phyloP scores from a whole-genome alignment of 768 basidiomycete genomes.

The Hypholoma sublateritium region DNA sequence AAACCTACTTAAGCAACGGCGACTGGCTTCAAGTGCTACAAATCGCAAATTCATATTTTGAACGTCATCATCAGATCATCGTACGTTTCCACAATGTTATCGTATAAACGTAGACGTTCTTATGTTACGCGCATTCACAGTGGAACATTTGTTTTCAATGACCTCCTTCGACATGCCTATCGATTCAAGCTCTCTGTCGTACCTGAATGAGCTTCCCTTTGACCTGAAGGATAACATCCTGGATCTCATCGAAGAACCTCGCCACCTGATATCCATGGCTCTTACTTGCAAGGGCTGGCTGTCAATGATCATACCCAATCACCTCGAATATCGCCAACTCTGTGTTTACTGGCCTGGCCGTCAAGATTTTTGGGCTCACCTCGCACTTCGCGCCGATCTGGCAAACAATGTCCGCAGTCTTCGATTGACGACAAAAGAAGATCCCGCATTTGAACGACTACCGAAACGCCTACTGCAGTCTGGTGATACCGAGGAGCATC shows the following conservation, averaged over 20 bases:
- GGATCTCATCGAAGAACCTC: conserved; percentile 6
- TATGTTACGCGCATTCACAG: no score
- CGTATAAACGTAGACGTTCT: no score
- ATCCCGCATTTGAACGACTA: background rate
- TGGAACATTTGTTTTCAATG: background rate
- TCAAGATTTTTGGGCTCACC: conserved; percentile 23
- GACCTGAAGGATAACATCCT: conserved; percentile 20
- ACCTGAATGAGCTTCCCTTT: conserved; percentile 13
- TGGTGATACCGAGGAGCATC: background rate
- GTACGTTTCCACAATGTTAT: no score
- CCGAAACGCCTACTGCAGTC: background rate
- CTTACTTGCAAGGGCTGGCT: conserved; percentile 17
- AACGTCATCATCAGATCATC: no score
- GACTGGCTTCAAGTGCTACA: no score
- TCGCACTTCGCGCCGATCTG: conserved; percentile 22
- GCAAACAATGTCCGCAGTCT: conserved; percentile 20
- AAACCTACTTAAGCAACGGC: no score
- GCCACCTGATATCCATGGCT: conserved; percentile 14
- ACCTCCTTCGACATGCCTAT: background rate
- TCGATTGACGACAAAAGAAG: conserved; percentile 1
- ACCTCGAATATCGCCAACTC: conserved; percentile 25
- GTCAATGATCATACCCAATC: conserved; percentile 21
- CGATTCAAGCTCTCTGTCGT: background rate
- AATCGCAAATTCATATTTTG: no score
- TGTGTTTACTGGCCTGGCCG: conserved; percentile 7